A percentile compares a stretch with the other conserved stretches of the same genome.
Conservation (phyloP, 768 basidiomycete species). For the Lactifluus piperatus region DNA sequence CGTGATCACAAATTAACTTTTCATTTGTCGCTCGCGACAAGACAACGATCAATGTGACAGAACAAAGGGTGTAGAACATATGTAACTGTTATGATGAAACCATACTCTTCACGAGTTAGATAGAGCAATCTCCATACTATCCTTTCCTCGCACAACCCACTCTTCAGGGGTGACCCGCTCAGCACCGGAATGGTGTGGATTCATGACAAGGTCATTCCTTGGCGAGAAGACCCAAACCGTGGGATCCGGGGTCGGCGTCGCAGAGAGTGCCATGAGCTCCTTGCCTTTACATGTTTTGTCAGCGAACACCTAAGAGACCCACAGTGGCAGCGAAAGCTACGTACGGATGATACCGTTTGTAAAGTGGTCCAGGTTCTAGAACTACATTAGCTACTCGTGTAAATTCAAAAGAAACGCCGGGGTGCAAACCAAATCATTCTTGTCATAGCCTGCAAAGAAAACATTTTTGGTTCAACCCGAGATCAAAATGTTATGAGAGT, state of each 20-base stretch:
- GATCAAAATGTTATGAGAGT: conserved; percentile 3
- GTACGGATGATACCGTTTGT: conserved; percentile 59
- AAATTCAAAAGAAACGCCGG: not conserved
- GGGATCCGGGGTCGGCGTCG: conserved; percentile 50
- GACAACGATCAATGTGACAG: not conserved
- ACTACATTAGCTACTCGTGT: not conserved
- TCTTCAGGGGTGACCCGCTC: conserved; percentile 44
- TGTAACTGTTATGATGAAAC: no score
- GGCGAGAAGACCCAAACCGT: conserved; percentile 50
- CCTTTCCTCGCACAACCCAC: conserved; percentile 46
- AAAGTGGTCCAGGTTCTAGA: conserved; percentile 60
- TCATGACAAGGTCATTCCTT: conserved; percentile 51
- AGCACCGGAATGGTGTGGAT: conserved; percentile 25
- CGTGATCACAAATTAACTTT: not conserved
- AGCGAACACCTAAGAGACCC: not conserved
- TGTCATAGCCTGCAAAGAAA: conserved; percentile 44
- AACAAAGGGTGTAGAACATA: not conserved
- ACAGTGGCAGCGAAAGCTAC: conserved; percentile 20
- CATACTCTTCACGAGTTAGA: not conserved
- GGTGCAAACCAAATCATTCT: conserved; percentile 53
- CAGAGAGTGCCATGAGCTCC: conserved; percentile 56
- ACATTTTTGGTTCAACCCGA: not conserved
- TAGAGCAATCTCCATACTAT: conserved; percentile 34
- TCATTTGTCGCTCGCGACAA: no score
- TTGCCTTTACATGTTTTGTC: conserved; percentile 31